Evolutionary conservation across 495 filamentous ascomycete genomes (phyloP), one percentile per base, ranked within the genome.

Genomic region (Penicillium tannophilum): DNA sequence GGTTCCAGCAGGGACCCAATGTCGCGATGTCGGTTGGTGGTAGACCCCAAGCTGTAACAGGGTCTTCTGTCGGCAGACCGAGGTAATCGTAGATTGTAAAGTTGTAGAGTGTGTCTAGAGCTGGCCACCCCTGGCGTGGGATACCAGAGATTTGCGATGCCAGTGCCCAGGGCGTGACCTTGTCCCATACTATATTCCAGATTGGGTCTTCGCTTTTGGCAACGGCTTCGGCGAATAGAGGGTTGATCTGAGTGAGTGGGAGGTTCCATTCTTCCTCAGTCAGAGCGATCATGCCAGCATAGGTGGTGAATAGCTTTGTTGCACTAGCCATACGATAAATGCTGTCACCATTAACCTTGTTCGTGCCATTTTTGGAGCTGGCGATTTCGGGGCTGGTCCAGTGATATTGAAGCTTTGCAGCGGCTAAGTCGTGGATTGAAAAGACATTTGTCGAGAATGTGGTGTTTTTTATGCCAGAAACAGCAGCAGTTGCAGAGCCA

Each of bases 311-410:
- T 19, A 84, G 66, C 55, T 86, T 86, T 0, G 79, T 79, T 31
- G 83, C 64, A 53, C 80, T 84, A 9, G 77, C 82, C 9, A 84
- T 60, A 11, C 77, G 73, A 60, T 82, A 84, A 19, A 86, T 72
- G 4, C 73, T 79, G 49, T 83, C 62, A 7, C 63, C 72, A 59
- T 79, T 72, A 19, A 84, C 74, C 45, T 69, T 71, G 3, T 67
- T 66, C n/a, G 65, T 68, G 1, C 78, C 79, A 4, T 71, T 45
- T 14, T 72, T 54, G 17, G 28, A 66, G 52, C 63, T 58, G 14
- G 58, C 33, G 3, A 26, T 57, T 23, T 35, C 41, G 2, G 16
- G 54, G 12, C 60, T 23, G 4, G 64, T 60, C 49, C 70, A 56
- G 45, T 72, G 69, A 26, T 62, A 78, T 62, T 81, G 78, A 3